Base-by-base conservation (phyloP, 257 asterid genomes). In the Plantago major region DNA sequence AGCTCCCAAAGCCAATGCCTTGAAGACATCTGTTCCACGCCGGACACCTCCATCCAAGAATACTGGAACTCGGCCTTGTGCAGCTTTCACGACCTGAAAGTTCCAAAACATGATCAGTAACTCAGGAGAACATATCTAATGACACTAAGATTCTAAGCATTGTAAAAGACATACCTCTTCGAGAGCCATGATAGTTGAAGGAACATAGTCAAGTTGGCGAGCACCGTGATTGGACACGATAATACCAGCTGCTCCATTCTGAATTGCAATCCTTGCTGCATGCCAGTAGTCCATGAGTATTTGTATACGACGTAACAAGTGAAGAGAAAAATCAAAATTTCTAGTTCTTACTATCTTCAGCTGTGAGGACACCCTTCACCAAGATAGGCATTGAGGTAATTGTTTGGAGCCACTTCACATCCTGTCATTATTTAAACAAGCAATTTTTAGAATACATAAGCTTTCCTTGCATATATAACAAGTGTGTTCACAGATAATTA, bases 21-120 rank as follows among this genome's bases (percentile, higher is more conserved):
- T 91, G 80, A 88, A 91, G 60, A 91, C 98, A 58, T 91, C 98
- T 15, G 96, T 91, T 45, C 98, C 98, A 62, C 96, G 94, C 3
- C 98, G 84, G 47, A 91, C 92, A 12, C 98, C 98, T 68, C 98
- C 98, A 70, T 91, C 98, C 84, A 91, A 67, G 86, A 91, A 91
- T 14, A 91, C 96, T 2, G 98, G 98, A 14, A 91, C 37, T 12
- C 92, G 87, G 55, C 98, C 98, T 76, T 85, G 95, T 59, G 96
- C 94, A 64, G 83, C 96, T 84, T 85, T 88, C 71, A 91, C 96
- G 13, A 91, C 98, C 97, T 90, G 73, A 72, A 50, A 56, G 40
- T 40, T 50, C 55, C 47, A 42, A 33, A 42, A 40, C 42, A 28
- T 6, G 10, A 60, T 54, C 50, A 67, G 63, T 22, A 48, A 63